Percentiles rank a stretch among this genome's conserved stretches.
phyloP scores from a whole-genome alignment of 257 asterid species.

The Solanum lycopersicoides region DNA sequence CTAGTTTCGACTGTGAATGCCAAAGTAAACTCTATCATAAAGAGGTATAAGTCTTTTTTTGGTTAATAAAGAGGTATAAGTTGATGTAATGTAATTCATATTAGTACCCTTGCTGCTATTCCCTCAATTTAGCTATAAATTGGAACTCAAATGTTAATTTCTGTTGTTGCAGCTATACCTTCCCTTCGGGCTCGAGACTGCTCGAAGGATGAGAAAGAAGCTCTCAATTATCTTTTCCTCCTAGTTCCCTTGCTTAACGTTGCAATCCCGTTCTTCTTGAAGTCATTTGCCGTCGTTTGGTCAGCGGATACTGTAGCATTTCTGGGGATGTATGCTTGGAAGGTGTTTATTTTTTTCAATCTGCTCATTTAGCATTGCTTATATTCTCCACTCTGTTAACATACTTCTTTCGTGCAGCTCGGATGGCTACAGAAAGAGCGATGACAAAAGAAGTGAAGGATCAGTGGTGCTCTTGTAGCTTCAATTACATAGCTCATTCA shows the following conservation, averaged over 20 bases:
- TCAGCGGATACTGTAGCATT: slow-evolving; percentile 73
- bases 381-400: not conserved
- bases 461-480: not conserved
- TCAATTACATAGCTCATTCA: not conserved
- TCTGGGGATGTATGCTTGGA: slow-evolving; percentile 93
- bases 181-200: slow-evolving; percentile 96
- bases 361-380: too few species aligned
- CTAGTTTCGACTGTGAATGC: not conserved
- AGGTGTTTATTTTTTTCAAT: slow-evolving; percentile 36
- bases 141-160: not conserved
- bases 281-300: slow-evolving; percentile 96
- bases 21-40: not conserved
- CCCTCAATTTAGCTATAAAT: not conserved
- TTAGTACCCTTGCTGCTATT: not conserved
- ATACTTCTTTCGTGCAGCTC: slow-evolving; percentile 5
- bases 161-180: slow-evolving; percentile 66
- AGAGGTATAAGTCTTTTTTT: not conserved
- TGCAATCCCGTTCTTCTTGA: slow-evolving; percentile 73
- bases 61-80: not conserved
- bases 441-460: not conserved
- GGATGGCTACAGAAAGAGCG: slow-evolving; percentile 23
- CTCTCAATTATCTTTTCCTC: slow-evolving; percentile 81
- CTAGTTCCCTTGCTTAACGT: slow-evolving; percentile 73
- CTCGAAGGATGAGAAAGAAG: slow-evolving; percentile 95
- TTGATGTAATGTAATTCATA: not conserved